A percentile compares a stretch with the other conserved stretches of the same genome.
phyloP scores from a whole-genome alignment of 495 filamentous ascomycete species.

The Acidomyces sp. region DNA sequence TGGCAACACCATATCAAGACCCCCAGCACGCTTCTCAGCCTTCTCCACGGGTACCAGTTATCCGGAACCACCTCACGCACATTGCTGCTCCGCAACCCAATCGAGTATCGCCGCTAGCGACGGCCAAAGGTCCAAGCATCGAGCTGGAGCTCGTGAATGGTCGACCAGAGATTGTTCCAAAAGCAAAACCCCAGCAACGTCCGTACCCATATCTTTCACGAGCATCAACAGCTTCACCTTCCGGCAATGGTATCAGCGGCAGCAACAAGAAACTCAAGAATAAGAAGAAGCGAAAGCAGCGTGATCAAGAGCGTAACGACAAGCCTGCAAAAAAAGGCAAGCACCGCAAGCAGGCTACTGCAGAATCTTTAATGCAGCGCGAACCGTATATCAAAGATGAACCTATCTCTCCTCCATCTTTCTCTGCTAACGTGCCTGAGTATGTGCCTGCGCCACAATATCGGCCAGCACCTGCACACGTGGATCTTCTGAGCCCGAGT shows the following conservation, averaged over 20 bases:
- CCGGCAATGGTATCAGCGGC: not conserved
- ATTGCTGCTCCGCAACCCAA: constrained; percentile 73
- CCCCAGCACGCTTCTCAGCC: constrained; percentile 2
- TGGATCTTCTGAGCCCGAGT: constrained; percentile 11
- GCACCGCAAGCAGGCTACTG: constrained; percentile 1
- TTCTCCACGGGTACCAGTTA: constrained; percentile 33
- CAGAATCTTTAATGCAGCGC: constrained; percentile 2
- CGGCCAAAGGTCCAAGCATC: constrained; percentile 36
- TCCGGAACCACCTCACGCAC: constrained; percentile 51
- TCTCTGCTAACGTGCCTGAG: constrained; percentile 4
- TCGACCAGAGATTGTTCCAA: constrained; percentile 14
- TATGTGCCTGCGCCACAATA: constrained; percentile 27
- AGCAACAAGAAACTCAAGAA: constrained; percentile 3
- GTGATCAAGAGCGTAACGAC: constrained; percentile 2
- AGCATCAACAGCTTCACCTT: constrained; percentile 12
- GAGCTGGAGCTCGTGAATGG: constrained; percentile 20
- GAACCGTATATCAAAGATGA: constrained; percentile 72
- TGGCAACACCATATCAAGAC: constrained; percentile 4
- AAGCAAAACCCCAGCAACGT: constrained; percentile 6
- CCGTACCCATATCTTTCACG: constrained; percentile 1
- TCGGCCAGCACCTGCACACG: constrained; percentile 29
- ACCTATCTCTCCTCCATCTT: constrained; percentile 67
- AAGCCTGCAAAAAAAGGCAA: constrained; percentile 4
- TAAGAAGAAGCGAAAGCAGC: constrained; percentile 21
- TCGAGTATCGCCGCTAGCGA: constrained; percentile 63